A percentile compares a stretch with the other conserved stretches of the same genome.
These are phyloP conservation scores for Perkinsus chesapeaki DNA, from an alignment of 169 alveolate genomes.

Conservation along the genomic window DNA sequence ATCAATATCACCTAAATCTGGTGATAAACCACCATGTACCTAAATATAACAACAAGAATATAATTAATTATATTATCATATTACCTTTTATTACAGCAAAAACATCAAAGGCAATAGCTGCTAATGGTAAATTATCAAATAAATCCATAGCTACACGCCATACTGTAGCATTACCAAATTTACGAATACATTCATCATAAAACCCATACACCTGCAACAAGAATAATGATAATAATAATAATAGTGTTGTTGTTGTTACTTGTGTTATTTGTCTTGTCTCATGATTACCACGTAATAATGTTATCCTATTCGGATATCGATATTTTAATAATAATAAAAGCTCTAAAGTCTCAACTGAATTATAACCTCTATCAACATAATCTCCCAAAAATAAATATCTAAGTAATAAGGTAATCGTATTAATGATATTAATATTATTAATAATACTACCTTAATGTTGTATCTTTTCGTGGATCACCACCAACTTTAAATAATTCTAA, in stretches of 20 bases:
- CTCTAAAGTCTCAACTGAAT: slow-evolving; percentile 86
- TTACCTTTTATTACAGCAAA: slow-evolving; percentile 68
- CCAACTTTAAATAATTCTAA: slow-evolving; percentile 89
- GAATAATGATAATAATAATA: slow-evolving; percentile 45
- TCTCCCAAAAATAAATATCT: slow-evolving; percentile 93
- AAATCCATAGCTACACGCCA: slow-evolving; percentile 94
- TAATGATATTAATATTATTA: background rate
- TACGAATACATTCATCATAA: slow-evolving; percentile 93
- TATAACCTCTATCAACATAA: slow-evolving; percentile 94
- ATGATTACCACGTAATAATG: slow-evolving; percentile 90
- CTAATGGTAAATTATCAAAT: slow-evolving; percentile 89
- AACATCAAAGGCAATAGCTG: slow-evolving; percentile 88
- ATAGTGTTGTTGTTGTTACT: slow-evolving; percentile 15
- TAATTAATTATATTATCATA: slow-evolving; percentile 22
- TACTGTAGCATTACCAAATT: slow-evolving; percentile 87
- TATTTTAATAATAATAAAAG: slow-evolving; percentile 83
- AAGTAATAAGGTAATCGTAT: slow-evolving; percentile 49
- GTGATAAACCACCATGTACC: slow-evolving; percentile 97
- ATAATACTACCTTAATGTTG: background rate
- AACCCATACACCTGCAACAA: slow-evolving; percentile 84
- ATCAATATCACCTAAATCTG: slow-evolving; percentile 82
- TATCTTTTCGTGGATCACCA: slow-evolving; percentile 63
- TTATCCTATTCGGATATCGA: slow-evolving; percentile 75
- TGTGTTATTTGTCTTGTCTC: slow-evolving; percentile 90
- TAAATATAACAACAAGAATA: slow-evolving; percentile 49